Evolutionary conservation across 1,284 basidiomycete genomes (phyloP), one percentile per base, ranked within the genome.

Genomic region (Marasmius tenuissimus): DNA sequence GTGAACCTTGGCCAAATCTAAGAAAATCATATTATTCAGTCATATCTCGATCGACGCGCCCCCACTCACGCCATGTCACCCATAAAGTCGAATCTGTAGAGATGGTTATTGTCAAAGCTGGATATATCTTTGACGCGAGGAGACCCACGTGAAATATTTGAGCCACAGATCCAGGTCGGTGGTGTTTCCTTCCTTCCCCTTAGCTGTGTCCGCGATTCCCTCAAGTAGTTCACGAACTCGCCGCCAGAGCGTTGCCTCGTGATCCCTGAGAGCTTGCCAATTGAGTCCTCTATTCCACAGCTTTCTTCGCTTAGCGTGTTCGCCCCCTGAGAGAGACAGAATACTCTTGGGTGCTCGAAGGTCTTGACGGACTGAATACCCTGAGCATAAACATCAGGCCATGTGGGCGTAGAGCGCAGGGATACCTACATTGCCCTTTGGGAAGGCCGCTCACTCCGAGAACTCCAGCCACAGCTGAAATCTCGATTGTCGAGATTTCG

Each of bases 81-180:
- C 85, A 87, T 85, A 61, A 87, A 80, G 67, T 87, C 86, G 61
- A 81, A 84, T 22, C 86, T 85, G 61, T n/a, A 37, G 12, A 18
- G 42, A 14, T 14, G 42, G 3, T 1, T 20, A 52, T 45, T 45
- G 59, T 22, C 56, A 39, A 54, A 64, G 60, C 33, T 34, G 45
- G 9, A 35, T n/a, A 51, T 33, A 33, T n/a, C 10, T 16, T 35
- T 34, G 14, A 37, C n/a, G 2, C 27, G 35, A 12, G 33, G n/a
- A 18, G 8, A 64, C 83, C 62, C 66, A 86, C 82, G 81, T 74
- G 69, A 85, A 85, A 61, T 74, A 85, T 63, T 75, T 78, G 56
- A 85, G 70, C 77, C 77, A 82, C n/a, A 87, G 56, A 61, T 84
- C 72, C 27, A 83, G 48, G 4, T 71, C 73, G 20, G 12, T 16